Base-by-base conservation (phyloP, 345 rosid genomes). In the Salix arbutifolia region DNA sequence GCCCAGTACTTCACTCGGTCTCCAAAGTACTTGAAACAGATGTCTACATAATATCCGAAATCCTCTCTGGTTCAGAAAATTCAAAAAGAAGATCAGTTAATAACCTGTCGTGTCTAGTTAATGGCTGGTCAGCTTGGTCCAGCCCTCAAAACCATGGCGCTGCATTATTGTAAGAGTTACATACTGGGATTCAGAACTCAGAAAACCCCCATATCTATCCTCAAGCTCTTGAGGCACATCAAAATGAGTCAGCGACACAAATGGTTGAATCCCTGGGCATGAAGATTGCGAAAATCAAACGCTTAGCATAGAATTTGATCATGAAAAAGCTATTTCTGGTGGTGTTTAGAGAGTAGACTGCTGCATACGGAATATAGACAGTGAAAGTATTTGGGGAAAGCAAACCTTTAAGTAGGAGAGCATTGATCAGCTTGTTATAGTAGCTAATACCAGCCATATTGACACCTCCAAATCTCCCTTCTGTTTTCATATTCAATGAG, bases 1-100 rank as follows among this genome's bases (percentile, higher is more conserved):
- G 71, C 50, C 80, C 80, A 77, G 71, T 71, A 77, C 76, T 77
- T 72, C 23, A 72, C 81, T 38, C 81, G 23, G 61, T 78, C 81
- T 50, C 81, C 81, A 42, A 78, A 78, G 52, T 72, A 23, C 66
- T 71, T 50, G 30, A 78, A 78, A 52, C 81, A 78, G 1, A 78
- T 53, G 67, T 78, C 81, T 65, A 56, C 76, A 65, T 65, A 78
- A 30, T 78, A 53, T 26, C 67, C 72, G 40, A 78, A 78, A 72
- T 78, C 81, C 67, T 72, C 30, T 76, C 81, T 78, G 76, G 38
- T 21, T n/a, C 8, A 38, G n/a, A 58, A 58, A 58, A 71, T n/a
- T 28, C 7, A 14, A 8, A 26, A 28, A 48, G 11, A 4, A 11
- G 6, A 69, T 37, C 70, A 33, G 26, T 67, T 4, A 35, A 67